Percentiles rank a stretch among this genome's conserved stretches.
phyloP scores from a whole-genome alignment of 148 eudicot species.

The Gaultheria prostrata region DNA sequence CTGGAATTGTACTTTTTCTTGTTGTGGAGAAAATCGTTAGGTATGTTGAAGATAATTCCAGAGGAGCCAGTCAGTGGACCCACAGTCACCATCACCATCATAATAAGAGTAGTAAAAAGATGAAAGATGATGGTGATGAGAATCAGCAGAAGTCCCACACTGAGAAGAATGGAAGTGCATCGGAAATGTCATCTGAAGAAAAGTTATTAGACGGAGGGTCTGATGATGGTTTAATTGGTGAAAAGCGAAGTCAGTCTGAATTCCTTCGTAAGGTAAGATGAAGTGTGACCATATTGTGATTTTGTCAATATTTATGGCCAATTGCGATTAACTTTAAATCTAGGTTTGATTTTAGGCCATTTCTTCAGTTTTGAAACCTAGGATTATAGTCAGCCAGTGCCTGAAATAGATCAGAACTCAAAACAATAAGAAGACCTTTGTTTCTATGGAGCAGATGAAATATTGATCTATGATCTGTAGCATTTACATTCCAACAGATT shows the following conservation, averaged over 20 bases:
- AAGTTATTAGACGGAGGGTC: slow-evolving; percentile 26
- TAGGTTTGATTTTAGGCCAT: not conserved
- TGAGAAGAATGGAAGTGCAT: slow-evolving; percentile 19
- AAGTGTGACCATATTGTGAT: not conserved
- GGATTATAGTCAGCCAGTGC: not conserved
- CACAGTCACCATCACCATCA: slow-evolving; percentile 71
- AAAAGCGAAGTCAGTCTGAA: slow-evolving; percentile 35
- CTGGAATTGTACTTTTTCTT: slow-evolving; percentile 89
- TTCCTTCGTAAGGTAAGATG: slow-evolving; percentile 54
- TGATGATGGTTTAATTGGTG: slow-evolving; percentile 28
- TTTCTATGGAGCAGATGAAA: not conserved
- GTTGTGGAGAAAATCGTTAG: slow-evolving; percentile 85
- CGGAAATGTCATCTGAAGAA: slow-evolving; percentile 33
- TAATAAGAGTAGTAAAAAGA: slow-evolving; percentile 44
- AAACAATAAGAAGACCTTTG: not conserved
- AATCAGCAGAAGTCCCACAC: slow-evolving; percentile 19
- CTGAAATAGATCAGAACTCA: not conserved
- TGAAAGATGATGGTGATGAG: slow-evolving; percentile 48
- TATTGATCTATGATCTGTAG: not conserved
- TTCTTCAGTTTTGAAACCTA: not conserved
- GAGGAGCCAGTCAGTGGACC: slow-evolving; percentile 47
- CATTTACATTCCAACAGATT: not conserved
- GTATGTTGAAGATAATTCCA: slow-evolving; percentile 71
- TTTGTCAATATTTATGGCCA: not conserved
- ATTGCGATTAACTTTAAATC: not conserved